Evolutionary conservation across 768 basidiomycete genomes (phyloP), one percentile per base, ranked within the genome.

Genomic region (Floccularia luteovirens): DNA sequence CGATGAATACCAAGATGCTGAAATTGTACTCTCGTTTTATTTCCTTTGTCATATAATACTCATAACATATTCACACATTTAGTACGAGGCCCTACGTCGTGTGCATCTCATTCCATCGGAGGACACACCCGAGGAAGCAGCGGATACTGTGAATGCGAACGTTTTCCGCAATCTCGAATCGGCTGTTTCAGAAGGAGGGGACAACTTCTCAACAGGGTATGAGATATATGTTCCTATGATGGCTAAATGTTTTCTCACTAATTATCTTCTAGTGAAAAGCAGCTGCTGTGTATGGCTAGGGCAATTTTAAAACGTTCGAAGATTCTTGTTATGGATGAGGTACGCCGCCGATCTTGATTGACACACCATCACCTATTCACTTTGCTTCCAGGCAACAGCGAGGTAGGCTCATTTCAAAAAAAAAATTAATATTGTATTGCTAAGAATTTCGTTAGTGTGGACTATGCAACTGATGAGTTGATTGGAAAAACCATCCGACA

Each of bases 251-350:
- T 6, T 17, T 31, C 23, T 16, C 21, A 10, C 32, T 21, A 23
- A 30, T 30, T 21, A 31, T 14, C 16, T 30, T 31, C 6, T 22
- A 52, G 57, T 19, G 56, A 59, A 39, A 59, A 59, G 30, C 58
- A 59, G 33, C 46, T 57, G n/a, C 65, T 90, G 5, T 89, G 88
- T 54, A 39, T 39, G 38, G 38, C 38, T 25, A 39, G 38, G 21
- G 38, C 38, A 16, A n/a, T 39, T 6, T 27, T 39, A n/a, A 19
- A 84, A 56, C 70, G 83, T 5, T 80, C 84, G 28, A 87, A 74
- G 49, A 66, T 91, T 11, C 59, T 90, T 20, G 72, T 90, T 45
- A 90, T 90, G 89, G 89, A 90, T 50, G 89, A 90, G 60, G 83
- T 79, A 48, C 21, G 70, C 16, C 16, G 10, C 16, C 16, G 13